Evolutionary conservation across 2,329 filamentous ascomycete species (phyloP), one percentile per base, ranked within the genome.

Genomic region (Zymoseptoria pseudotritici): DNA sequence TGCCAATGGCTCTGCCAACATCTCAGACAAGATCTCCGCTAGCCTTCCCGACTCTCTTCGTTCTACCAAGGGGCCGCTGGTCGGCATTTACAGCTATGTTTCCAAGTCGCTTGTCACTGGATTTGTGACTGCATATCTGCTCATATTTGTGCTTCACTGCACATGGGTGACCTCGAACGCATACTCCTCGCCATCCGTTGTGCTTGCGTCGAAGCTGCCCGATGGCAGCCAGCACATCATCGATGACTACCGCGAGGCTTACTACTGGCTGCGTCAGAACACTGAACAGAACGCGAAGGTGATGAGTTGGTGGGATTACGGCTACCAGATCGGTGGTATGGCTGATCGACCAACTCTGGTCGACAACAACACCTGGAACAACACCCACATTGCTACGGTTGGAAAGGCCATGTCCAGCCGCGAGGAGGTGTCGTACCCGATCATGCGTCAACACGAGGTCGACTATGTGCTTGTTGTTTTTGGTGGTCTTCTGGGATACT

Each of bases 331-430:
- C 76, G 94, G 94, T 79, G 94, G 94, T 67, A 99, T 99, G 94
- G 94, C 94, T 55, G 94, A 99, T 75, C 86, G 94, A 58, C 94
- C 94, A 36, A 99, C 94, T 1, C 82, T 99, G 36, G 94, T 99
- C 36, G 94, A 99, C 81, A 99, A 99, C 82, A 99, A 99, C 80
- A 99, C 94, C 2, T 99, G 94, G 94, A 99, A 99, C 82, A 99
- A 99, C 80, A 99, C 94, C 7, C 94, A 99, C 75, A 99, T 99
- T 77, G 94, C 94, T 57, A 99, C 94, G 13, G 94, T 99, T 60
- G 94, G 94, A 72, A 99, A 99, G 80, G 94, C 94, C 50, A 97
- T 99, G 94, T 94, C 89, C 78, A 97, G 92, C 7, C 83, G 90
- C 53, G 94, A 99, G 76, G 95, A 99, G 76, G 92, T 97, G 76